Conservation (phyloP, 352 stramenopile species). For the Globisporangium paroecandrum region DNA sequence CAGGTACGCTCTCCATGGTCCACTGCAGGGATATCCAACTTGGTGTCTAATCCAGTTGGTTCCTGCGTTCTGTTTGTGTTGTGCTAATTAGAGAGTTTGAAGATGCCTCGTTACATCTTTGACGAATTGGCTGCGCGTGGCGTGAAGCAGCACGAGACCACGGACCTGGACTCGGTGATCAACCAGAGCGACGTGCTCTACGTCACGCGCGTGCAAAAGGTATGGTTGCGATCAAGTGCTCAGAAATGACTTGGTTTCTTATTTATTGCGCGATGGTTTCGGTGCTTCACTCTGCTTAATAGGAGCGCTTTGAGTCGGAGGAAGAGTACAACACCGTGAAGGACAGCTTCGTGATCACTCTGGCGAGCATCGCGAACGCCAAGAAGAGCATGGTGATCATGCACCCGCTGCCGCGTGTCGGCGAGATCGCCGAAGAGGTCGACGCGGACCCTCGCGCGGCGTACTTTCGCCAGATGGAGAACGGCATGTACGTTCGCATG, state of each 20-base stretch:
- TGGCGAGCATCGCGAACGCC: conserved; percentile 64
- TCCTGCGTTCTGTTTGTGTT: background rate
- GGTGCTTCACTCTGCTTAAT: background rate
- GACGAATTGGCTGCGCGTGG: conserved; percentile 64
- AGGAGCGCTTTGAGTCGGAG: conserved; percentile 94
- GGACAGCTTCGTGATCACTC: conserved; percentile 81
- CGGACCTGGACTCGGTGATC: conserved; percentile 86
- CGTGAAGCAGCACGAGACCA: conserved; percentile 85
- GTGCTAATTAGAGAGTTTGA: conserved; percentile 44
- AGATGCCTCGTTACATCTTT: conserved; percentile 82
- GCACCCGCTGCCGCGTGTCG: conserved; percentile 97
- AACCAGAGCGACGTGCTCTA: conserved; percentile 96
- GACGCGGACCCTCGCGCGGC: conserved; percentile 94
- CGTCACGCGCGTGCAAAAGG: conserved; percentile 97
- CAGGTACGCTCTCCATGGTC: conserved; percentile 23
- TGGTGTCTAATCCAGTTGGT: background rate
- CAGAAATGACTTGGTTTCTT: background rate
- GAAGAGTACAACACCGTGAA: conserved; percentile 96
- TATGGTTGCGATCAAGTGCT: background rate
- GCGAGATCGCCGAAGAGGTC: conserved; percentile 96
- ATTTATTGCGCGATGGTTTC: background rate
- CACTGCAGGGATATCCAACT: background rate
- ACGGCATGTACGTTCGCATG: conserved; percentile 99
- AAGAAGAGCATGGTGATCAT: conserved; percentile 95
- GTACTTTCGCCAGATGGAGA: conserved; percentile 98